Evolutionary conservation across 2,329 filamentous ascomycete genomes (phyloP), one percentile per base, ranked within the genome.

Genomic region (Pestalotiopsis sp.): DNA sequence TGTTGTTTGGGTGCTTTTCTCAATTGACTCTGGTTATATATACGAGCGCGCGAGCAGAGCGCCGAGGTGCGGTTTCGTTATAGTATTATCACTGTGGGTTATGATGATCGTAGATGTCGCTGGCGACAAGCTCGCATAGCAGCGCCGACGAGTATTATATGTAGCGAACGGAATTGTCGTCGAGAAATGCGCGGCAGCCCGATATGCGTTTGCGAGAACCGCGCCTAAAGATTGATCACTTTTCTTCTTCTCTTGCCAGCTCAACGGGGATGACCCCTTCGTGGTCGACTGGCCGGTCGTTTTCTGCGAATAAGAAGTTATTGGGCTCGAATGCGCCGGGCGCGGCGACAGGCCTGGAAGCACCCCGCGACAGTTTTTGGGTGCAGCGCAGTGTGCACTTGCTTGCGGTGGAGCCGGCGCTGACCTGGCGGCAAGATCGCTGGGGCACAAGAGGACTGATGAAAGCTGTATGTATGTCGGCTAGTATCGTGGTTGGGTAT

Each of bases 241-340:
- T 5, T 3, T 6, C 4, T 49, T 49, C 20, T 20, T 52, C 4
- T n/a, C 17, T 36, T 39, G 59, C 59, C 59, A 62, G 38, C 59
- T 62, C 27, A 36, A 36, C 59, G 59, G 25, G 25, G 27, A 27
- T 27, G 20, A 27, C 1, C 3, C 17, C 5, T 27, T 36, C 59
- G 31, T 36, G 59, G 36, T 39, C 20, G 13, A 17, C 31, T 38
- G 58, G 58, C 58, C 20, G 52, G 52, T 36, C 59, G 59, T 3
- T 41, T 62, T 31, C 45, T n/a, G 20, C 27, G 23, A 45, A 31
- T 58, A 45, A 20, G 45, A 20, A 58, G 23, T 27, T 31, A 36
- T 66, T 66, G 63, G 63, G 63, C 63, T 66, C 63, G 36, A 57
- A 66, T 66, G 63, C 63, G 49, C 63, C 14, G 39, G 27, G 27